These are phyloP conservation scores for Verticillium nubilum DNA, from an alignment of 2,329 filamentous ascomycete genomes.

Conservation along the genomic window DNA sequence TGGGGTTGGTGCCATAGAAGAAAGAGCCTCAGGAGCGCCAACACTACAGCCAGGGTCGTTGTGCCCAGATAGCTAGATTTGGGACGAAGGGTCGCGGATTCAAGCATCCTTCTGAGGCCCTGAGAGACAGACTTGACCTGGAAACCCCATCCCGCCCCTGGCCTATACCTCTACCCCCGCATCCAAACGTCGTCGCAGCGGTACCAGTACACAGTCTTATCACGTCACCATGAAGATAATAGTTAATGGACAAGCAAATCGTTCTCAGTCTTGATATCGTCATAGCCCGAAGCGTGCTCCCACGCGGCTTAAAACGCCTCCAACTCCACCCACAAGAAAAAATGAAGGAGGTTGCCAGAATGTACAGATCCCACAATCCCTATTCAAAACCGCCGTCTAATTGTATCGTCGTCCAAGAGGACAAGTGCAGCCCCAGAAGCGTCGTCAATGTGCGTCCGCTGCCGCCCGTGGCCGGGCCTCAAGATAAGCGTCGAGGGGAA, in stretches of 20 bases:
- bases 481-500: background rate
- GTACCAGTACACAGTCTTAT: too few species aligned
- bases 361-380: background rate
- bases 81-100: too few species aligned
- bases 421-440: background rate
- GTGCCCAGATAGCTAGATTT: too few species aligned
- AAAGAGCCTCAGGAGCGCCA: too few species aligned
- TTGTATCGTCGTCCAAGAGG: background rate
- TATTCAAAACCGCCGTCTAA: background rate
- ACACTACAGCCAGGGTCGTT: too few species aligned
- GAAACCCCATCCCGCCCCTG: too few species aligned
- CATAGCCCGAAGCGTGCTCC: background rate
- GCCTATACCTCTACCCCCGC: too few species aligned
- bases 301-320: background rate
- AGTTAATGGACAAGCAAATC: background rate
- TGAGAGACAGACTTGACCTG: too few species aligned
- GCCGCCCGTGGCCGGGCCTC: background rate
- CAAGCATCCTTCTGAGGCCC: too few species aligned
- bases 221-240: background rate
- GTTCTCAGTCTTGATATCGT: background rate
- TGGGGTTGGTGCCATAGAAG: too few species aligned
- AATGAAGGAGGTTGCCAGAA: background rate
- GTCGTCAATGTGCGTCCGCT: background rate
- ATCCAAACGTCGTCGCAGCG: too few species aligned
- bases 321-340: background rate